A percentile compares a stretch with the other conserved stretches of the same genome.
phyloP scores from a whole-genome alignment of 2,329 filamentous ascomycete genomes.

The Graphilbum fragrans region DNA sequence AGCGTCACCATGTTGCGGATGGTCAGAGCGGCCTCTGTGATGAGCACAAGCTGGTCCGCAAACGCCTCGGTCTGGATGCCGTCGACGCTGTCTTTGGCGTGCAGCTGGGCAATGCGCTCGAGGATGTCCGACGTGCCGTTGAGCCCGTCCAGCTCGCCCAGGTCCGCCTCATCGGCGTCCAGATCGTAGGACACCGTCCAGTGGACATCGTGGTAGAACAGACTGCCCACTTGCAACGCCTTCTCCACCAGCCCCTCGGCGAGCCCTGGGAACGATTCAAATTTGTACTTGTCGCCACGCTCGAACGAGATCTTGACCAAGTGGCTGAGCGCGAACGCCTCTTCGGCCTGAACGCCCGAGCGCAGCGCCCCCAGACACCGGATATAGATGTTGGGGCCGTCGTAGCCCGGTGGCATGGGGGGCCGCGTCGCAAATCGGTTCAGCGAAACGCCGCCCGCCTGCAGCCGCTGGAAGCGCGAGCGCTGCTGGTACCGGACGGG shows the following conservation, averaged over 20 bases:
- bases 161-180: constrained; percentile 39
- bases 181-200: constrained; percentile 65
- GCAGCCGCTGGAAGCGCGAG: constrained; percentile 29
- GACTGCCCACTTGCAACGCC: constrained; percentile 60
- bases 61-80: constrained; percentile 63
- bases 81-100: constrained; percentile 46
- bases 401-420: constrained; percentile 44
- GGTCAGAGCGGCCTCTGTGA: constrained; percentile 79
- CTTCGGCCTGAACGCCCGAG: constrained; percentile 66
- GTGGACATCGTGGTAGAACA: constrained; percentile 65
- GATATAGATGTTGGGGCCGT: constrained; percentile 83
- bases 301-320: constrained; percentile 93
- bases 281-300: constrained; percentile 88
- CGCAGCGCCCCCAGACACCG: constrained; percentile 75
- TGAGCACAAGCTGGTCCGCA: constrained; percentile 57
- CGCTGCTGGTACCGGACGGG: constrained; percentile 53
- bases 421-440: constrained; percentile 36
- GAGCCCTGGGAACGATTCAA: constrained; percentile 80
- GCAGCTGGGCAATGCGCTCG: constrained; percentile 55
- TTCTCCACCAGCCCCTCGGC: constrained; percentile 83
- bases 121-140: constrained; percentile 63
- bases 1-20: constrained; percentile 94
- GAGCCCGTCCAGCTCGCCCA: constrained; percentile 37
- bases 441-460: constrained; percentile 28
- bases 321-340: constrained; percentile 88